phyloP scores from a whole-genome alignment of 768 basidiomycete genomes.

The Lactifluus volemus region DNA sequence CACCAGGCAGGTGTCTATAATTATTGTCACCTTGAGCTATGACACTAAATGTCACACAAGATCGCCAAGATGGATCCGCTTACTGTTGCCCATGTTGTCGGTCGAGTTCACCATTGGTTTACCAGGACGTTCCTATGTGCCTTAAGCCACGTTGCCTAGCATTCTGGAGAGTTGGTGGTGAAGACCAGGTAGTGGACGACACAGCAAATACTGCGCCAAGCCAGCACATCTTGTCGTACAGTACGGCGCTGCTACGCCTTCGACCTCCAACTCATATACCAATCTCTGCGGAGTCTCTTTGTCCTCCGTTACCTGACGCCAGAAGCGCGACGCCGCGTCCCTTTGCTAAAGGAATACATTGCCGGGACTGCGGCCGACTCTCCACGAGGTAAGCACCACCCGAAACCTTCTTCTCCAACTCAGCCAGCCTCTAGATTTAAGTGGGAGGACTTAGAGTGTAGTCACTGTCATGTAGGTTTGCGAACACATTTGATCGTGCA shows the following conservation, averaged over 20 bases:
- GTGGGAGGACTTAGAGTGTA: conserved; percentile 71
- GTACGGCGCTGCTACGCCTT: conserved; percentile 22
- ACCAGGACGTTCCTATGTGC: conserved; percentile 51
- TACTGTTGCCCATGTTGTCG: conserved; percentile 37
- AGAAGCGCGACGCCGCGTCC: conserved; percentile 39
- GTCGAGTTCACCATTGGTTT: conserved; percentile 43
- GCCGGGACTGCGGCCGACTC: conserved; percentile 56
- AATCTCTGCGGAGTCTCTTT: conserved; percentile 32
- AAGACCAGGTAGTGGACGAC: conserved; percentile 24
- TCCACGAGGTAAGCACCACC: conserved; percentile 51
- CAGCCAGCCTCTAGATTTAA: conserved; percentile 40
- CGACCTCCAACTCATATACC: conserved; percentile 4
- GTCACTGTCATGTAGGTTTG: conserved; percentile 43
- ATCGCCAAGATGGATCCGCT: not conserved
- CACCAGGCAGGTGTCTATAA: not conserved
- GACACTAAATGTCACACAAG: not conserved
- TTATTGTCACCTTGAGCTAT: not conserved
- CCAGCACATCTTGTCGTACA: conserved; percentile 25
- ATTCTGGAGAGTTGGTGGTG: conserved; percentile 41
- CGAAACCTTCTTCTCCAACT: not conserved
- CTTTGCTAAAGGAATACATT: conserved; percentile 64
- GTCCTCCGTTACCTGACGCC: conserved; percentile 23
- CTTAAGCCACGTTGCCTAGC: conserved; percentile 45
- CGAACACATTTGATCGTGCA: not conserved
- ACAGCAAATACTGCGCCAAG: conserved; percentile 44